Percentiles rank a stretch among this genome's conserved stretches.
Conservation (phyloP, 2,329 filamentous ascomycete genomes). For the Dothideomycetes sp. region DNA sequence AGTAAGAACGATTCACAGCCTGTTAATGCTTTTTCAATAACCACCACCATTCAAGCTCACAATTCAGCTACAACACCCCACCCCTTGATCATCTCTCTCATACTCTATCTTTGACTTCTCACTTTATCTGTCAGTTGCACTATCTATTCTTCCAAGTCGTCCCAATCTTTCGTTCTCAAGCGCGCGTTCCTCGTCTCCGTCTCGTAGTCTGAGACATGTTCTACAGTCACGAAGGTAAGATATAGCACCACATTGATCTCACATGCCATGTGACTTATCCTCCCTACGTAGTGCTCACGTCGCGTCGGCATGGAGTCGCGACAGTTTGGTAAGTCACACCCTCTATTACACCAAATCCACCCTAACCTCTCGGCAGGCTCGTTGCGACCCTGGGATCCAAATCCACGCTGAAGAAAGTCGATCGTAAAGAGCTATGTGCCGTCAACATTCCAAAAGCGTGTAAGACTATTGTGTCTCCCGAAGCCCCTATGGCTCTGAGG, state of each 20-base stretch:
- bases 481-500: constrained; percentile 78
- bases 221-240: constrained; percentile 85
- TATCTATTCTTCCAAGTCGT: too few relatives aligned
- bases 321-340: constrained; percentile 71
- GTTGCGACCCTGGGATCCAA: constrained; percentile 78
- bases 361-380: constrained; percentile 52
- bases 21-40: too few relatives aligned
- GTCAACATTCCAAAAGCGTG: constrained; percentile 84
- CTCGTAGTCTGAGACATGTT: constrained; percentile 56
- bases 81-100: neutral
- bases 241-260: neutral
- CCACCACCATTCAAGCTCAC: too few relatives aligned
- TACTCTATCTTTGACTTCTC: neutral
- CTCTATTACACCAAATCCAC: neutral
- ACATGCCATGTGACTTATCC: neutral
- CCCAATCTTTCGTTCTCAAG: neutral
- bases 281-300: constrained; percentile 62
- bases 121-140: neutral
- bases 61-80: neutral
- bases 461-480: constrained; percentile 74
- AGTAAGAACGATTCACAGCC: too few relatives aligned
- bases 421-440: constrained; percentile 75
- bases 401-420: constrained; percentile 62
- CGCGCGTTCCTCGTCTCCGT: constrained; percentile 6
- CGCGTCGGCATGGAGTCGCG: constrained; percentile 79